Percentiles rank a stretch among this genome's conserved stretches.
Evolutionary conservation across 2,329 filamentous ascomycete species (phyloP).

Genomic region (Nannizziopsis arthrosporioides): DNA sequence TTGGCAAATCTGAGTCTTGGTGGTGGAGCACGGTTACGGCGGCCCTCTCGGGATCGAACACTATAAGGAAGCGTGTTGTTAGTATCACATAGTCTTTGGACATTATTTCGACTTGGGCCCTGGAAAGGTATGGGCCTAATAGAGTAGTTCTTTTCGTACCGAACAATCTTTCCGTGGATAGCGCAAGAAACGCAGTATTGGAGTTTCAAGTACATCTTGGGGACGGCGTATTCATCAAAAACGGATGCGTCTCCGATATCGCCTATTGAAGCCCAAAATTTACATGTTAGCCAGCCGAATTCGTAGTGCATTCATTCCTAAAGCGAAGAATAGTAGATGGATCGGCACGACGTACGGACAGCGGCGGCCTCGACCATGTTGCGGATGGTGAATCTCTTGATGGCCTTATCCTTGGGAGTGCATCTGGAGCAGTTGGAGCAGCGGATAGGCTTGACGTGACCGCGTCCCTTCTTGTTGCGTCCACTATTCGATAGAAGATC

Average conservation of each 20-base stretch:
- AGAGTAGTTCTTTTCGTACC: conserved; percentile 51
- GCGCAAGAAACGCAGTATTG: conserved; percentile 99
- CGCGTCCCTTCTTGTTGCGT: conserved; percentile 99
- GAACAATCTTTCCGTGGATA: conserved; percentile 99
- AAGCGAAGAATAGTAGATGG: neutral
- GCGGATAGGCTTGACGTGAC: conserved; percentile 98
- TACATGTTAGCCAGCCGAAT: conserved; percentile 3
- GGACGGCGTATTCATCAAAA: conserved; percentile 97
- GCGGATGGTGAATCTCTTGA: conserved; percentile 99
- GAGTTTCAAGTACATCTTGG: conserved; percentile 99
- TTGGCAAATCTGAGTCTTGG: conserved; percentile 99
- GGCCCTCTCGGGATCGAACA: conserved; percentile 92
- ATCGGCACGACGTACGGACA: conserved; percentile 66
- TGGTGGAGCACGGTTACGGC: conserved; percentile 96
- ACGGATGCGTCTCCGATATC: conserved; percentile 99
- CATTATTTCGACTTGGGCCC: neutral
- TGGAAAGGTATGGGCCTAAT: neutral
- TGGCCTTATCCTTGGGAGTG: conserved; percentile 99
- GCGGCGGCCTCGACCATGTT: conserved; percentile 99
- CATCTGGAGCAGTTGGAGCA: conserved; percentile 81
- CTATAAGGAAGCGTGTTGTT: conserved; percentile 38
- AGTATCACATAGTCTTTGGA: conserved; percentile 7
- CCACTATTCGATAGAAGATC: conserved; percentile 47
- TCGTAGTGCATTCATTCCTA: no score
- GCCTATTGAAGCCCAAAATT: conserved; percentile 46